These are phyloP conservation scores for Amaranthus palmeri DNA, from an alignment of 148 eudicot species.

Conservation along the genomic window DNA sequence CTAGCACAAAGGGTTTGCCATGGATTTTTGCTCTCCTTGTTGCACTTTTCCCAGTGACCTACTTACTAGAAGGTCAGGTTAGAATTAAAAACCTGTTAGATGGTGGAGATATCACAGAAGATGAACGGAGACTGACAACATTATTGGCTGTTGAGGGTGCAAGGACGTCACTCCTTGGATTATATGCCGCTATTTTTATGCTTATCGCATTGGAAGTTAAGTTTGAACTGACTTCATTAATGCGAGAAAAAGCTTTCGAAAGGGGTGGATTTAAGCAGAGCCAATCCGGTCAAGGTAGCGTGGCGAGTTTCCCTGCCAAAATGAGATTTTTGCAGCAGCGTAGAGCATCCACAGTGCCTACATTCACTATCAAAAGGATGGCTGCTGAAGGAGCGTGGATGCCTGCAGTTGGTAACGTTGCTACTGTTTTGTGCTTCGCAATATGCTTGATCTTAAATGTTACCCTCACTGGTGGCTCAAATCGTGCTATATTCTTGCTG, in stretches of 20 bases:
- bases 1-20: constrained; percentile 82
- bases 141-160: constrained; percentile 92
- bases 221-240: constrained; percentile 72
- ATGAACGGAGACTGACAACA: constrained; percentile 58
- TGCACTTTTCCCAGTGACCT: constrained; percentile 97
- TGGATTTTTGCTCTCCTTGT: constrained; percentile 98
- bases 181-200: constrained; percentile 97
- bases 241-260: constrained; percentile 70
- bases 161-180: constrained; percentile 88
- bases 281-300: constrained; percentile 59
- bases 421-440: constrained; percentile 88
- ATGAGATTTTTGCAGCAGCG: constrained; percentile 93
- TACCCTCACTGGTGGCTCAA: constrained; percentile 86
- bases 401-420: constrained; percentile 99
- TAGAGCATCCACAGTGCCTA: constrained; percentile 58
- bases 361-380: constrained; percentile 77
- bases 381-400: constrained; percentile 98
- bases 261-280: constrained; percentile 57
- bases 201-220: constrained; percentile 88
- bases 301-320: constrained; percentile 55
- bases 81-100: constrained; percentile 59
- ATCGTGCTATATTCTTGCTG: constrained; percentile 93
- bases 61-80: constrained; percentile 84
- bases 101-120: constrained; percentile 53
- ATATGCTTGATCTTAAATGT: constrained; percentile 82